Evolutionary conservation across 345 rosid species (phyloP).

Genomic region (Camelina hispida): DNA sequence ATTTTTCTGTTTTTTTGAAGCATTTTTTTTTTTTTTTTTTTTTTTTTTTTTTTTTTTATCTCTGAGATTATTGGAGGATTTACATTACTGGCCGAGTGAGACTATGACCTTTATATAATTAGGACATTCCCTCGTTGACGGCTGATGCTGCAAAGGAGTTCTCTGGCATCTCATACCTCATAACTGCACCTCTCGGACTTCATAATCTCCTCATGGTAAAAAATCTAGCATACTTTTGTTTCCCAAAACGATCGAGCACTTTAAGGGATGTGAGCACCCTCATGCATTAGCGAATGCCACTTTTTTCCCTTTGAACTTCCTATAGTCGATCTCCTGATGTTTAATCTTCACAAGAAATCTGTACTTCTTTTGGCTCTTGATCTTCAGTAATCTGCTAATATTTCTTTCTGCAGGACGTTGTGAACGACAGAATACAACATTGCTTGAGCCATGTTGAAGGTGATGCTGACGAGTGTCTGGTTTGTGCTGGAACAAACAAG

Average conservation of each 20-base stretch:
- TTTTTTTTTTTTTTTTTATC: background rate
- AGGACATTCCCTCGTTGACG: conserved; percentile 87
- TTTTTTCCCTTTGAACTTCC: background rate
- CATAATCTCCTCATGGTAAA: conserved; percentile 85
- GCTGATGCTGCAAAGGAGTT: conserved; percentile 94
- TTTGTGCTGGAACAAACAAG: conserved; percentile 80
- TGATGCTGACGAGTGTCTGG: conserved; percentile 73
- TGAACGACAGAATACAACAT: conserved; percentile 79
- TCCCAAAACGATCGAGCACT: background rate
- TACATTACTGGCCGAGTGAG: background rate
- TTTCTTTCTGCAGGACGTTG: conserved; percentile 61
- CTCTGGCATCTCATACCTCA: conserved; percentile 64
- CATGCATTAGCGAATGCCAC: conserved; percentile 3
- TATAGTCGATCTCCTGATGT: background rate
- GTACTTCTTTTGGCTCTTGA: conserved; percentile 11
- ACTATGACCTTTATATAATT: conserved; percentile 13
- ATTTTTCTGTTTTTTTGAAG: conserved; percentile 24
- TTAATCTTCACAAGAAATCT: conserved; percentile 5
- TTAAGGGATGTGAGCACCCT: background rate
- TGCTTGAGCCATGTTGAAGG: conserved; percentile 81
- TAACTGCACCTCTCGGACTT: conserved; percentile 92
- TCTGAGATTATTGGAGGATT: background rate
- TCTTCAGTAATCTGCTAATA: background rate
- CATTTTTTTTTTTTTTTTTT: too few species aligned
- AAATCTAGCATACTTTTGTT: conserved; percentile 9